A percentile compares a stretch with the other conserved stretches of the same genome.
These are phyloP conservation scores for Funneliformis mosseae DNA, from an alignment of 192 early-diverging fungal genomes.

Conservation along the genomic window DNA sequence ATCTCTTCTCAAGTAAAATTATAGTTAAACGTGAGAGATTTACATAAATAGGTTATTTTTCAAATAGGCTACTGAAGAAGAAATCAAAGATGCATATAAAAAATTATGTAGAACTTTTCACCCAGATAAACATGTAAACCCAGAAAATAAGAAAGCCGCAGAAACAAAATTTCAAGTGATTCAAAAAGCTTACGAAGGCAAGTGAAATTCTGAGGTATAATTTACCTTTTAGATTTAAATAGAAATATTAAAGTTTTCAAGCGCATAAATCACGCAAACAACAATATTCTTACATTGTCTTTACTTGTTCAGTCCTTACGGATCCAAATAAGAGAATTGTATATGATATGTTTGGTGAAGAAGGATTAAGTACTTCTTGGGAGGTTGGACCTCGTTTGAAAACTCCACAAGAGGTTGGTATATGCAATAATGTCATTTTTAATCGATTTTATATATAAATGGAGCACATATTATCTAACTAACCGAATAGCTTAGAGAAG, in stretches of 20 bases:
- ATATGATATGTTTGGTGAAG: constrained; percentile 94
- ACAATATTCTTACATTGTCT: constrained; percentile 18
- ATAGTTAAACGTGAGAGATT: too few relatives aligned
- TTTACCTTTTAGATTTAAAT: not conserved
- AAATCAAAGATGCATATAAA: constrained; percentile 77
- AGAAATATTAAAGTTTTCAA: not conserved
- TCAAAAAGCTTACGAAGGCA: constrained; percentile 75
- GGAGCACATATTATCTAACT: not conserved
- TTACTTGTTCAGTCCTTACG: constrained; percentile 62
- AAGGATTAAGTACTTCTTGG: constrained; percentile 67
- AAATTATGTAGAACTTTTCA: constrained; percentile 75
- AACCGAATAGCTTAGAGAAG: constrained; percentile 56
- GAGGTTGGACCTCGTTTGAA: constrained; percentile 70
- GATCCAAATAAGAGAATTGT: constrained; percentile 76
- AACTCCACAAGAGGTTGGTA: constrained; percentile 61
- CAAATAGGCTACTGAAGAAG: constrained; percentile 58
- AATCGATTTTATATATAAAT: not conserved
- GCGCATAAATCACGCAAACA: not conserved
- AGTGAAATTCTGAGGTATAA: constrained; percentile 1
- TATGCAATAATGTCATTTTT: not conserved
- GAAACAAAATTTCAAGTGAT: constrained; percentile 77
- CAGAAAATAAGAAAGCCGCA: constrained; percentile 63
- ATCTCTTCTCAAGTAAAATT: too few relatives aligned
- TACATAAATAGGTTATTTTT: not conserved
- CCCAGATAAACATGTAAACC: constrained; percentile 72